Conservation (phyloP, 306 rosid genomes). For the Quercus suber region DNA sequence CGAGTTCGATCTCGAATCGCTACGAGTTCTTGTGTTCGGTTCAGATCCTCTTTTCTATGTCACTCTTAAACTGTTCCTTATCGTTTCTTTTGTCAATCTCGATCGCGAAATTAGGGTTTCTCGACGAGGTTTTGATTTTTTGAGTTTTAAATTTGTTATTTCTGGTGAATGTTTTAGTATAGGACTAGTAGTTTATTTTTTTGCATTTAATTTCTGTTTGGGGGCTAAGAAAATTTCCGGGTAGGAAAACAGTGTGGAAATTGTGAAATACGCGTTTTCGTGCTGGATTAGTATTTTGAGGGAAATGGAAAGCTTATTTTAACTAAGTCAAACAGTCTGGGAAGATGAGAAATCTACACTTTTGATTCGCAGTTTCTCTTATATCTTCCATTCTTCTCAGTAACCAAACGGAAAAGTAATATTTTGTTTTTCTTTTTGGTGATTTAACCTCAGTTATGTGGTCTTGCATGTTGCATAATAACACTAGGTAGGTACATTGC, state of each 20-base stretch:
- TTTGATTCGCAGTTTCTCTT: not conserved
- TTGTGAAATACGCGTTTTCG: not conserved
- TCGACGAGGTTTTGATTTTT: not conserved
- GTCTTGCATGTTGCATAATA: not conserved
- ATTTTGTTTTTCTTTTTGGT: not conserved
- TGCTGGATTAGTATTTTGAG: not conserved
- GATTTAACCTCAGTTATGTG: not conserved
- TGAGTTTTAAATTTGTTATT: not conserved
- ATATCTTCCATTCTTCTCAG: not conserved
- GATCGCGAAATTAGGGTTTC: not conserved
- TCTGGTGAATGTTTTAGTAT: not conserved
- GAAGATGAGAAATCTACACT: not conserved
- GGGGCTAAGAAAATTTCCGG: not conserved
- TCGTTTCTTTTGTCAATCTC: not conserved
- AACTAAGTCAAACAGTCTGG: not conserved
- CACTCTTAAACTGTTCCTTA: not conserved
- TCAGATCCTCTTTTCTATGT: not conserved
- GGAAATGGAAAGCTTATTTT: not conserved
- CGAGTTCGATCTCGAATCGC: conserved; percentile 21
- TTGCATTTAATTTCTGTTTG: conserved; percentile 10
- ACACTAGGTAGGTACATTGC: not conserved
- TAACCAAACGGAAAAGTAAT: not conserved
- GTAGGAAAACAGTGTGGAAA: not conserved
- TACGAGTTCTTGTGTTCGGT: not conserved
- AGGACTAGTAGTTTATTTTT: not conserved